These are phyloP conservation scores for Penicillium coffeae DNA, from an alignment of 495 filamentous ascomycete species.

Conservation along the genomic window DNA sequence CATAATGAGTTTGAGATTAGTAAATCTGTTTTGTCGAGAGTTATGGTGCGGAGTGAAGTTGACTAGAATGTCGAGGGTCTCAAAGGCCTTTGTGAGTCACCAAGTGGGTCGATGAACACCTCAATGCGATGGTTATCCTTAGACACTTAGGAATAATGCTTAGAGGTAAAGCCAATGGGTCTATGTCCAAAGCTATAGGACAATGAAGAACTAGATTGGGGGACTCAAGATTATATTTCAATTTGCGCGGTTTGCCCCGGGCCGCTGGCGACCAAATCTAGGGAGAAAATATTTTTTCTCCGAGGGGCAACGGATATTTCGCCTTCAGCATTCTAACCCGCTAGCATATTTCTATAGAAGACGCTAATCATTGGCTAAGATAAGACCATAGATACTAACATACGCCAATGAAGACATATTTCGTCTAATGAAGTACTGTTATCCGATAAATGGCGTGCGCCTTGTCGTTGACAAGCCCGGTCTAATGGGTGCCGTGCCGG, in stretches of 20 bases:
- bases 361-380: not conserved
- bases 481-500: not conserved
- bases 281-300: constrained; percentile 13
- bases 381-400: not conserved
- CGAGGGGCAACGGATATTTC: not conserved
- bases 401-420: not conserved
- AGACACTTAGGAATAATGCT: not conserved
- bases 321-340: not conserved
- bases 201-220: not conserved
- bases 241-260: constrained; percentile 19
- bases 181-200: too few relatives aligned
- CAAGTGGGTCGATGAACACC: not conserved
- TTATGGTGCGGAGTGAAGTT: not conserved
- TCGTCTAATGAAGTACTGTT: not conserved
- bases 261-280: not conserved
- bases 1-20: constrained; percentile 22
- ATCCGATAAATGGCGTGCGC: not conserved
- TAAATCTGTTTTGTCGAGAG: not conserved
- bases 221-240: not conserved
- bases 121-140: not conserved
- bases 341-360: too few relatives aligned
- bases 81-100: not conserved
- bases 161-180: not conserved
- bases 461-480: not conserved
- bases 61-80: not conserved